Percentiles rank a stretch among this genome's conserved stretches.
These are phyloP conservation scores for Microsporum canis DNA, from an alignment of 2,329 filamentous ascomycete genomes.

Conservation along the genomic window DNA sequence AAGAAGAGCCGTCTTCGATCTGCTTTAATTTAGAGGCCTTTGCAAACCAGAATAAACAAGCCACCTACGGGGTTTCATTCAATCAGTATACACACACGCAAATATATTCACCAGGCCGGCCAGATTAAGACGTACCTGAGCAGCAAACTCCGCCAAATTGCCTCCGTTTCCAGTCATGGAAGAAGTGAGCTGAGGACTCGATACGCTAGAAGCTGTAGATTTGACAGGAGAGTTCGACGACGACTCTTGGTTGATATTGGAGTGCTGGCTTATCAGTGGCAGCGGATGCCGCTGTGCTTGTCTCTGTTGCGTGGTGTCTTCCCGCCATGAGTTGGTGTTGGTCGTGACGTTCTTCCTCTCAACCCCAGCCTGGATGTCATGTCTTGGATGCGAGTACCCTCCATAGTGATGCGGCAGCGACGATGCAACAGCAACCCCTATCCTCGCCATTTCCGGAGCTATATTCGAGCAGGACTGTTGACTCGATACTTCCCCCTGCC, in stretches of 20 bases:
- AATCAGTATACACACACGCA: conserved; percentile 7
- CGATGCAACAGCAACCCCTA: conserved; percentile 1
- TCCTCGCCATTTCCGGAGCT: neutral
- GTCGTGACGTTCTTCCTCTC: conserved; percentile 8
- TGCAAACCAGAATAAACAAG: conserved; percentile 97
- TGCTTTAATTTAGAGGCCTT: conserved; percentile 65
- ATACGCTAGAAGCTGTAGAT: conserved; percentile 32
- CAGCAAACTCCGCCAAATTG: conserved; percentile 70
- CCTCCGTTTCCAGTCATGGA: conserved; percentile 67
- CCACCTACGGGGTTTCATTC: conserved; percentile 50
- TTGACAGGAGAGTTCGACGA: conserved; percentile 18
- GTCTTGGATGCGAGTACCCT: neutral
- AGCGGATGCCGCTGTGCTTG: conserved; percentile 19
- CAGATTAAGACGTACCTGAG: conserved; percentile 48
- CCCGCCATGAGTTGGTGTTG: conserved; percentile 13
- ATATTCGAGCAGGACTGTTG: neutral
- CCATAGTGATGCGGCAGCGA: conserved; percentile 18
- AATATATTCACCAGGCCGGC: neutral
- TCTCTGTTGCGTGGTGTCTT: conserved; percentile 15
- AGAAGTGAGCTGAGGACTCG: conserved; percentile 56
- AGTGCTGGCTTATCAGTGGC: conserved; percentile 3
- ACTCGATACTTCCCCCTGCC: neutral
- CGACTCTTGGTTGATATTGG: neutral
- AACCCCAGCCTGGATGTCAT: neutral
- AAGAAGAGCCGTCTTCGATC: conserved; percentile 50